Conservation (phyloP, 2,329 filamentous ascomycete species). For the Coniochaeta sp. region DNA sequence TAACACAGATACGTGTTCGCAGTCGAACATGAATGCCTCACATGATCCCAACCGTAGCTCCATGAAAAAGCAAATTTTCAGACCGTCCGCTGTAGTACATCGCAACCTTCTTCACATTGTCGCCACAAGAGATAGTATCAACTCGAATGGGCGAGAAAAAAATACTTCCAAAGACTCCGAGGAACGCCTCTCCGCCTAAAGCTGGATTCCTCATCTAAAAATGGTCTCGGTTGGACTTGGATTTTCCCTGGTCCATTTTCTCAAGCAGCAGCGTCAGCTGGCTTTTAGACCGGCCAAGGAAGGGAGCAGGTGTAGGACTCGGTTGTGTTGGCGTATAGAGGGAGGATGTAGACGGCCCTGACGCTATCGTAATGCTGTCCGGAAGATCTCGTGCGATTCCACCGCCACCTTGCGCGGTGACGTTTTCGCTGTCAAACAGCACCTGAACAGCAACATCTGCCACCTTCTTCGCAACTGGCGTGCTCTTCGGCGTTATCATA, state of each 20-base stretch:
- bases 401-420: constrained; percentile 9
- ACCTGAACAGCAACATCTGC: constrained; percentile 11
- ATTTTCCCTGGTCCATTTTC: constrained; percentile 2
- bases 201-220: background rate
- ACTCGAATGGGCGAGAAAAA: too few species aligned
- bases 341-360: constrained; percentile 20
- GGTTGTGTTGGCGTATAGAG: constrained; percentile 42
- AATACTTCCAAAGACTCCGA: background rate
- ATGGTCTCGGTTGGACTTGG: background rate
- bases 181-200: background rate
- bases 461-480: constrained; percentile 9
- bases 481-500: constrained; percentile 12
- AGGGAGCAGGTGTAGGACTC: constrained; percentile 33
- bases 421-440: constrained; percentile 17
- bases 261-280: constrained; percentile 51
- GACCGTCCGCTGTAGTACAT: background rate
- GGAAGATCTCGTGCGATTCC: constrained; percentile 14
- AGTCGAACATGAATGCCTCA: background rate
- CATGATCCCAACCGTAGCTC: background rate
- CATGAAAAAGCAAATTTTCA: background rate
- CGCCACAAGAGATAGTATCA: background rate
- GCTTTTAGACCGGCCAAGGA: constrained; percentile 51
- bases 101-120: background rate
- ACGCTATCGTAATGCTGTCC: constrained; percentile 6
- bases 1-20: too few species aligned